Conservation (phyloP, 2,329 filamentous ascomycete genomes). For the Microdochium paspali region DNA sequence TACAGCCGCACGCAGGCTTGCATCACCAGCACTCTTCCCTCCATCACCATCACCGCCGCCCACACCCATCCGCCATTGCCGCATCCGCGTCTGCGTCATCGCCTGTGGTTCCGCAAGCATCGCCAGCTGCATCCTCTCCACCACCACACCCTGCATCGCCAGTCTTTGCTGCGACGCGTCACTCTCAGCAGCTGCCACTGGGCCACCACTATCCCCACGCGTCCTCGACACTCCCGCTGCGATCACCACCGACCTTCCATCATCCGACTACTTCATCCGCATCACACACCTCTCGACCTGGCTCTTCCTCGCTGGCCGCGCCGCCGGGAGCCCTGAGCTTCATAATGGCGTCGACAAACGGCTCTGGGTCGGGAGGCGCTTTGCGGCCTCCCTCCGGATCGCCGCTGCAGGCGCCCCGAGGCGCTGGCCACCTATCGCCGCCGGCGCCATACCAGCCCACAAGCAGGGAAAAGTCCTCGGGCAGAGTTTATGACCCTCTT, state of each 20-base stretch:
- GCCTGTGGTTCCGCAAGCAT: constrained; percentile 5
- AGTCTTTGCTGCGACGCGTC: constrained; percentile 1
- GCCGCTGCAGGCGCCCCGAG: constrained; percentile 20
- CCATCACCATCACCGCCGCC: background rate
- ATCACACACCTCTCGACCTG: constrained; percentile 7
- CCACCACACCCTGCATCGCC: constrained; percentile 5
- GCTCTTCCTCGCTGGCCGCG: constrained; percentile 19
- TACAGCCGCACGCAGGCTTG: background rate
- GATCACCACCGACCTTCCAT: constrained; percentile 10
- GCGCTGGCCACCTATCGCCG: constrained; percentile 15
- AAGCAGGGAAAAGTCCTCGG: constrained; percentile 26
- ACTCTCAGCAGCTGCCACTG: background rate
- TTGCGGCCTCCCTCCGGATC: constrained; percentile 17
- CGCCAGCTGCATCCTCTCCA: constrained; percentile 3
- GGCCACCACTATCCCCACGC: background rate
- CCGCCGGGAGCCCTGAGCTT: constrained; percentile 20
- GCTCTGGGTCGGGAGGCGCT: constrained; percentile 11
- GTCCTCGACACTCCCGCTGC: background rate
- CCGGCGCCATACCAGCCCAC: constrained; percentile 21
- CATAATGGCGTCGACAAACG: constrained; percentile 21
- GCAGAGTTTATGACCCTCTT: constrained; percentile 34
- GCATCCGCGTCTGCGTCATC: constrained; percentile 7
- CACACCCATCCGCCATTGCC: constrained; percentile 9
- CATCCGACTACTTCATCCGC: constrained; percentile 3
- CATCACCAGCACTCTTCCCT: background rate